A percentile compares a stretch with the other conserved stretches of the same genome.
Evolutionary conservation across 768 basidiomycete genomes (phyloP).

Genomic region (Pilatotrama ljubarskyi): DNA sequence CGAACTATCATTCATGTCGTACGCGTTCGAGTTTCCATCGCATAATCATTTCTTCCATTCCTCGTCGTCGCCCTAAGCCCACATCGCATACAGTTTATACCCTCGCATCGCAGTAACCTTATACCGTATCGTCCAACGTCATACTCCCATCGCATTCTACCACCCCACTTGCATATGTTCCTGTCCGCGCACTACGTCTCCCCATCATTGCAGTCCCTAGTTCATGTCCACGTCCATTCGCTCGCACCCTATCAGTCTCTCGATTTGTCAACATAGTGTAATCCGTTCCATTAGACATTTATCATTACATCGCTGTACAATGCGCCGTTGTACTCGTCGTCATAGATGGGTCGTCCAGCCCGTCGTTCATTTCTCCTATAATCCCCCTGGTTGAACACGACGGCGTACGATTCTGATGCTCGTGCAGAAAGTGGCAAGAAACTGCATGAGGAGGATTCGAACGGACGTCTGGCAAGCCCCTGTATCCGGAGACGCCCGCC

Average conservation of each 20-base stretch:
- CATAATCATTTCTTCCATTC: slow-evolving; percentile 7
- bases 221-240: slow-evolving; percentile 2
- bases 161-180: slow-evolving; percentile 10
- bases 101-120: slow-evolving; percentile 11
- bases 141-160: slow-evolving; percentile 10
- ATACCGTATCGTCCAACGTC: slow-evolving; percentile 1
- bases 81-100: slow-evolving; percentile 10
- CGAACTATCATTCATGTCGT: slow-evolving; percentile 7
- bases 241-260: slow-evolving; percentile 1
- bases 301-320: background rate
- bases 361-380: background rate
- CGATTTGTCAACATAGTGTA: slow-evolving; percentile 10
- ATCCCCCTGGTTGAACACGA: background rate
- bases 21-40: background rate
- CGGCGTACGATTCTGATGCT: background rate
- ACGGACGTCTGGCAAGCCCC: background rate
- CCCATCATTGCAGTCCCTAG: slow-evolving; percentile 1
- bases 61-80: background rate
- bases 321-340: background rate
- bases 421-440: background rate
- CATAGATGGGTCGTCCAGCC: background rate
- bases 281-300: slow-evolving; percentile 7
- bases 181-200: background rate
- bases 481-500: background rate
- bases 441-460: background rate